A percentile compares a stretch with the other conserved stretches of the same genome.
These are phyloP conservation scores for Solanum aculeatissimum DNA, from an alignment of 305 asterid species.

Conservation along the genomic window DNA sequence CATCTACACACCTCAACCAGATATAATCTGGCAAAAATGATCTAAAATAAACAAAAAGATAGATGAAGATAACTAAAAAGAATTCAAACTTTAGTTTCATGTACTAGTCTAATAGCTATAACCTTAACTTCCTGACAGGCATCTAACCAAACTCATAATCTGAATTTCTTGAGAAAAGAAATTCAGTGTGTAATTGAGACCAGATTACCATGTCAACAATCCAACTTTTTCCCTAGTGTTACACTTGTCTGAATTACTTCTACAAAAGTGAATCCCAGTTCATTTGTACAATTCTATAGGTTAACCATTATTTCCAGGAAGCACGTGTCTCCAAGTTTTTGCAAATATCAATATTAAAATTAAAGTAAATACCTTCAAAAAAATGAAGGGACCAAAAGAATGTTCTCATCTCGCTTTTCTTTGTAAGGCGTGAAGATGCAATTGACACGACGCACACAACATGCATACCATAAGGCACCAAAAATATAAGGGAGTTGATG, in stretches of 20 bases:
- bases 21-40: not conserved
- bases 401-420: not conserved
- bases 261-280: not conserved
- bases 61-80: not conserved
- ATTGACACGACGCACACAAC: not conserved
- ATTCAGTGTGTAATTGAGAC: not conserved
- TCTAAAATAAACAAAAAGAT: not conserved
- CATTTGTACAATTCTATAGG: not conserved
- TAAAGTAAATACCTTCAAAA: not conserved
- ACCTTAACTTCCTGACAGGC: not conserved
- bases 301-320: not conserved
- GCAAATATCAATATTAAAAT: not conserved
- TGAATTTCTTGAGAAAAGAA: not conserved
- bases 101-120: not conserved
- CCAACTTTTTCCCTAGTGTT: not conserved
- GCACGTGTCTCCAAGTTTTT: not conserved
- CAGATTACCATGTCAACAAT: not conserved
- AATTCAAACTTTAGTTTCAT: not conserved
- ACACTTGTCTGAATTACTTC: not conserved
- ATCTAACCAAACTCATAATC: not conserved
- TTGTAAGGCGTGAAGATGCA: not conserved
- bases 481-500: not conserved
- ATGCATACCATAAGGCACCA: not conserved
- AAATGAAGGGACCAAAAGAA: not conserved
- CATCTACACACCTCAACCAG: not conserved